Percentiles rank a stretch among this genome's conserved stretches.
Conservation (phyloP, 2,329 filamentous ascomycete genomes). For the Colletotrichum musae region DNA sequence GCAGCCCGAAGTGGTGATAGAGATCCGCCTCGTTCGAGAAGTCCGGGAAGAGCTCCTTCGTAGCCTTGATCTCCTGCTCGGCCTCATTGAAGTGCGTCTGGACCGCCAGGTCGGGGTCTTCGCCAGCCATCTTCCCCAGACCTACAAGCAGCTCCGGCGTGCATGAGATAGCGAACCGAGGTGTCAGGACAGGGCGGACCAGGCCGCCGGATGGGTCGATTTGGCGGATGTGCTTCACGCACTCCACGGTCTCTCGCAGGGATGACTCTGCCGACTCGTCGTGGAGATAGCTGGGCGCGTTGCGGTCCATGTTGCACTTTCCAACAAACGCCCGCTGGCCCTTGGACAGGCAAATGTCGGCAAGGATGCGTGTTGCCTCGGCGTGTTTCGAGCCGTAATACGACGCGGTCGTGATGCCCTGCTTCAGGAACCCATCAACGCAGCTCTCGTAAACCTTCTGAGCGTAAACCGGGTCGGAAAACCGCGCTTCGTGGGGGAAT, state of each 20-base stretch:
- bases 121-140: conserved; percentile 66
- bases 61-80: conserved; percentile 70
- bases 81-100: conserved; percentile 80
- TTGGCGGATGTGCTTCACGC: conserved; percentile 61
- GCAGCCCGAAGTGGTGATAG: conserved; percentile 68
- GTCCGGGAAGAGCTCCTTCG: conserved; percentile 67
- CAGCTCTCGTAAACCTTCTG: conserved; percentile 64
- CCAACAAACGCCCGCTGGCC: conserved; percentile 74
- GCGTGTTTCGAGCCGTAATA: conserved; percentile 73
- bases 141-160: conserved; percentile 66
- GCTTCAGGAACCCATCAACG: conserved; percentile 71
- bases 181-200: conserved; percentile 67
- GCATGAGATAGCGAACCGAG: conserved; percentile 75
- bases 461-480: conserved; percentile 68
- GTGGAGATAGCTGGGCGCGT: conserved; percentile 67
- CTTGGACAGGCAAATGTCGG: conserved; percentile 64
- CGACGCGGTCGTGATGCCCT: conserved; percentile 73
- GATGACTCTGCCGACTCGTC: conserved; percentile 64
- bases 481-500: conserved; percentile 75
- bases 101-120: conserved; percentile 66
- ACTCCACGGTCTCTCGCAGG: conserved; percentile 62
- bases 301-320: conserved; percentile 75
- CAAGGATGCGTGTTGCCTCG: conserved; percentile 70
- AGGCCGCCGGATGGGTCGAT: conserved; percentile 61
- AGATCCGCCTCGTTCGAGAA: conserved; percentile 72